Evolutionary conservation across 2,329 filamentous ascomycete genomes (phyloP).

Genomic region (Herpotrichia juniperi): DNA sequence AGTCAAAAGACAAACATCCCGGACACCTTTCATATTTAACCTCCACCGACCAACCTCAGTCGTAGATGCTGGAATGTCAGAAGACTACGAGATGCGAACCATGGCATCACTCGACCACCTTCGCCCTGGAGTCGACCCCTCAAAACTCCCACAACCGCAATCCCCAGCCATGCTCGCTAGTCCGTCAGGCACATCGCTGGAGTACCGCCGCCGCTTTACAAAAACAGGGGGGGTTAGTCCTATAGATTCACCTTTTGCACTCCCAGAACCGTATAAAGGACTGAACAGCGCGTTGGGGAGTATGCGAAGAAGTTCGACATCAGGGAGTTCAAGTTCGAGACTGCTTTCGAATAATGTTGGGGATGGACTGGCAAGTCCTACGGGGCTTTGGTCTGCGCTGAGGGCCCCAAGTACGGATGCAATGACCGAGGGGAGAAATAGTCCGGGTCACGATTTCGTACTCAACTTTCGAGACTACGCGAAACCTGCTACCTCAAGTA

Average conservation of each 20-base stretch:
- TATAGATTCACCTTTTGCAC: slow-evolving; percentile 34
- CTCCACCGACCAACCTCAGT: slow-evolving; percentile 47
- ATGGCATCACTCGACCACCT: slow-evolving; percentile 79
- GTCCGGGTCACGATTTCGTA: slow-evolving; percentile 40
- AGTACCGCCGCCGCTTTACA: slow-evolving; percentile 30
- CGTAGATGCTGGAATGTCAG: slow-evolving; percentile 52
- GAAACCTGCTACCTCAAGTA: neutral
- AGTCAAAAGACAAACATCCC: slow-evolving; percentile 33
- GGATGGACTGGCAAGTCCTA: slow-evolving; percentile 23
- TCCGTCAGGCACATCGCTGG: slow-evolving; percentile 33
- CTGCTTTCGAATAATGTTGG: slow-evolving; percentile 21
- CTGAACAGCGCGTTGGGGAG: slow-evolving; percentile 48
- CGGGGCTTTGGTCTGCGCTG: slow-evolving; percentile 49
- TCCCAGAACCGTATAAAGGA: slow-evolving; percentile 34
- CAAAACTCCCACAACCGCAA: slow-evolving; percentile 32
- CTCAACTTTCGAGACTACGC: slow-evolving; percentile 36
- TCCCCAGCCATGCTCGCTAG: slow-evolving; percentile 38
- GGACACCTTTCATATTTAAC: slow-evolving; percentile 28
- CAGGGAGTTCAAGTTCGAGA: too few species aligned
- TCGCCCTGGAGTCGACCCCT: slow-evolving; percentile 56
- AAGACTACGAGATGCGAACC: slow-evolving; percentile 75
- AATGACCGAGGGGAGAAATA: slow-evolving; percentile 23
- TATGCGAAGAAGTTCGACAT: slow-evolving; percentile 38
- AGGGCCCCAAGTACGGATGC: slow-evolving; percentile 23
- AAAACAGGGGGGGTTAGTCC: slow-evolving; percentile 32